Evolutionary conservation across 2,329 filamentous ascomycete species (phyloP).

Genomic region (Magnaporthales sp.): DNA sequence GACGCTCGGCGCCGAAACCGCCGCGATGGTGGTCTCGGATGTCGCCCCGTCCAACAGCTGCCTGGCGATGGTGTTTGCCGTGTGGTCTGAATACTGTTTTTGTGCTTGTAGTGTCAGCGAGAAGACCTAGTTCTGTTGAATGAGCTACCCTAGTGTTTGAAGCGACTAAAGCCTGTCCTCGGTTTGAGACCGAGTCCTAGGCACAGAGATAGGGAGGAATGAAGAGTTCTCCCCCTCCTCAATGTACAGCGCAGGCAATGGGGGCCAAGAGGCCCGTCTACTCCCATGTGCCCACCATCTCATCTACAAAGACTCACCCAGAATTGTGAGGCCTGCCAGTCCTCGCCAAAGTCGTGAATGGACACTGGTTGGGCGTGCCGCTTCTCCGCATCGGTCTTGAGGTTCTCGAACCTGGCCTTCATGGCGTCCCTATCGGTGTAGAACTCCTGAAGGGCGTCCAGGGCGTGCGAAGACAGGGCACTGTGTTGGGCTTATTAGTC

Average conservation of each 20-base stretch:
- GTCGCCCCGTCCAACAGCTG: slow-evolving; percentile 56
- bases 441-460: slow-evolving; percentile 65
- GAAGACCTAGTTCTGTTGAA: neutral
- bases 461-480: slow-evolving; percentile 55
- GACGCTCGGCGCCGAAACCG: slow-evolving; percentile 68
- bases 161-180: neutral
- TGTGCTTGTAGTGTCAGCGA: neutral
- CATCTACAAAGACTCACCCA: slow-evolving; percentile 46
- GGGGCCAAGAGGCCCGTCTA: neutral
- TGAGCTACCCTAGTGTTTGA: neutral
- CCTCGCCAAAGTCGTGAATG: slow-evolving; percentile 68
- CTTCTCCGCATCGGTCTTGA: slow-evolving; percentile 51
- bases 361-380: slow-evolving; percentile 22
- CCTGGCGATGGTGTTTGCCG: slow-evolving; percentile 53
- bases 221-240: neutral
- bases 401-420: slow-evolving; percentile 56
- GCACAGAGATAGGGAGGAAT: neutral
- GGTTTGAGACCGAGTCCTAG: neutral
- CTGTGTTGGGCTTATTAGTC: slow-evolving; percentile 23
- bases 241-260: neutral
- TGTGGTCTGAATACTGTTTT: slow-evolving; percentile 60
- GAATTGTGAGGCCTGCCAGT: slow-evolving; percentile 80
- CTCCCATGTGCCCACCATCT: neutral
- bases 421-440: slow-evolving; percentile 62
- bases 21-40: slow-evolving; percentile 49